Conservation (phyloP, 2,329 filamentous ascomycete genomes). For the Myriosclerotinia curreyana region DNA sequence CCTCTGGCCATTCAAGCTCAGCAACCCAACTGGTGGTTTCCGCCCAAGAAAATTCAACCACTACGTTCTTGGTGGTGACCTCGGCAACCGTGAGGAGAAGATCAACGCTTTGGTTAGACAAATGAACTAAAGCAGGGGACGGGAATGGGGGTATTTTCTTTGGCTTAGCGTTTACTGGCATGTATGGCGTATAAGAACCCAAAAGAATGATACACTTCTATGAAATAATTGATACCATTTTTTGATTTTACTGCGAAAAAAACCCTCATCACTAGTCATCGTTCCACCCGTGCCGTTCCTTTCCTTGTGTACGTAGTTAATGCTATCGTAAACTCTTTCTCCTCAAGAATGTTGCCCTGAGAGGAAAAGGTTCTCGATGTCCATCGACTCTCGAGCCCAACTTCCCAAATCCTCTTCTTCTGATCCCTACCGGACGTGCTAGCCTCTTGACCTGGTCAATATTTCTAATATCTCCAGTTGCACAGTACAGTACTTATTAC, state of each 20-base stretch:
- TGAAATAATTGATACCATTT: constrained; percentile 19
- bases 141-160: constrained; percentile 27
- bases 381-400: neutral
- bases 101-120: constrained; percentile 27
- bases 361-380: neutral
- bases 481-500: neutral
- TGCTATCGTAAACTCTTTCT: rapidly evolving
- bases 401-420: neutral
- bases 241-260: constrained; percentile 11
- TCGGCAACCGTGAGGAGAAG: constrained; percentile 94
- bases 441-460: neutral
- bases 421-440: neutral
- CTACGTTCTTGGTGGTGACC: constrained; percentile 71
- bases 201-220: constrained; percentile 25
- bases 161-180: constrained; percentile 26
- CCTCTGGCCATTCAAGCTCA: constrained; percentile 99
- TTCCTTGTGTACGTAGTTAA: neutral
- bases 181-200: constrained; percentile 33
- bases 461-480: neutral
- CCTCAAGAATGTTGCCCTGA: neutral
- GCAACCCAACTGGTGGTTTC: constrained; percentile 97
- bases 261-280: neutral
- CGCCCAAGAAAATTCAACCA: constrained; percentile 77
- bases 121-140: constrained; percentile 24
- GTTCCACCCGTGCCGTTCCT: neutral